Percentiles rank a stretch among this genome's conserved stretches.
Evolutionary conservation across 371 early-diverging fungal genomes (phyloP).

Genomic region (Mortierella sp.): DNA sequence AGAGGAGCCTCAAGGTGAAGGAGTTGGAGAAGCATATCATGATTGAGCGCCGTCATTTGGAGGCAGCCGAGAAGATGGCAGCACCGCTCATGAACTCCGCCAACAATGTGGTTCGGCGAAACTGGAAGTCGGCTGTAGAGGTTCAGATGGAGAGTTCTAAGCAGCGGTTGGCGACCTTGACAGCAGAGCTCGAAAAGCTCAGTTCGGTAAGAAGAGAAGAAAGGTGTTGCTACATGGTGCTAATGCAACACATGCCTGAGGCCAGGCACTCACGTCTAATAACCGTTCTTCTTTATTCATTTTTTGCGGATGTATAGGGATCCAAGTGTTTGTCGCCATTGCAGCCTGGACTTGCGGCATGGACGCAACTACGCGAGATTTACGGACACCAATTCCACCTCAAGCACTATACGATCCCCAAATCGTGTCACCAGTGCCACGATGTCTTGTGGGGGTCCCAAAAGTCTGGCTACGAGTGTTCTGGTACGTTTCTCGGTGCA

Average conservation of each 20-base stretch:
- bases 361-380: constrained; percentile 45
- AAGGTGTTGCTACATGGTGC: not conserved
- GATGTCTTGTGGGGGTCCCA: constrained; percentile 57
- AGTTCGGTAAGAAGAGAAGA: constrained; percentile 21
- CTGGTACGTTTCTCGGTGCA: constrained; percentile 12
- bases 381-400: constrained; percentile 51
- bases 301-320: constrained; percentile 8
- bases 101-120: constrained; percentile 34
- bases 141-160: constrained; percentile 54
- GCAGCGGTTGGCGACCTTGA: constrained; percentile 31
- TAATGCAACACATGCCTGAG: not conserved
- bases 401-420: constrained; percentile 47
- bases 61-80: constrained; percentile 57
- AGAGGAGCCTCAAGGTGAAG: constrained; percentile 34
- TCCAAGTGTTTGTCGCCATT: constrained; percentile 25
- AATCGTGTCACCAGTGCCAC: constrained; percentile 55
- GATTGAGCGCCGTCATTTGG: constrained; percentile 52
- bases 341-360: constrained; percentile 11
- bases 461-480: constrained; percentile 57
- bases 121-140: constrained; percentile 57
- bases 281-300: not conserved
- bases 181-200: constrained; percentile 42
- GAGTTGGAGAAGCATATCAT: constrained; percentile 49
- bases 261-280: too few relatives aligned
- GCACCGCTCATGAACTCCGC: constrained; percentile 51